Evolutionary conservation across 148 eudicot genomes (phyloP), one percentile per base, ranked within the genome.

Genomic region (Gaultheria prostrata): DNA sequence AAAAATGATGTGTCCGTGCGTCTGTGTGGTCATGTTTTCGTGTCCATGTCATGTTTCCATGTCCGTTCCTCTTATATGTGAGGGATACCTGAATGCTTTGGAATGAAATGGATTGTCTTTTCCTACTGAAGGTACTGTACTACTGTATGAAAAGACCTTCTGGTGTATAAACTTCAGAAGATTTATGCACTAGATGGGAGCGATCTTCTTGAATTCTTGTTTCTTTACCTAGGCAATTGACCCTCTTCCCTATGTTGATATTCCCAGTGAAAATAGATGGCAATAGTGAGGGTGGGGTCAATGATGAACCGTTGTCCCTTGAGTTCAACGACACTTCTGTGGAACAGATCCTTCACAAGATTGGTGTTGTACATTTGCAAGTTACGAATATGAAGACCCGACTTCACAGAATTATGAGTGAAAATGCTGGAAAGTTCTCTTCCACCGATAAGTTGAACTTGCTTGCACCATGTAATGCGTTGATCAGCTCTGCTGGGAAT

Each of bases 331-430:
- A 92, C 85, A 82, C 76, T 83, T 81, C 89, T 32, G 82, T 89
- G 83, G 98, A 94, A 80, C 79, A 87, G 81, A 78, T 94, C 18
- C 88, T 95, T 61, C 70, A 84, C 80, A 89, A 88, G 83, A 90
- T 95, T 86, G 95, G 88, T 65, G 76, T 48, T 67, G 79, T 87
- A 35, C 91, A 86, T 80, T 57, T 86, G 50, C 90, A 86, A 59
- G 88, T 92, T 76, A 80, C 85, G 65, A 69, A 87, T 76, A 84
- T 95, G 87, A 92, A 82, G 80, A 77, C 70, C 71, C 92, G 92
- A 77, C 80, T 87, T 67, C 89, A 89, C 83, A 87, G 87, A 83
- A 86, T 95, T 79, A 70, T 87, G 82, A 83, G 57, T 71, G 93
- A 93, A 85, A 87, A 90, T 88, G 89, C 86, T 28, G 91, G 75